Evolutionary conservation across 2,329 filamentous ascomycete genomes (phyloP).

Genomic region (Xylaria sp.): DNA sequence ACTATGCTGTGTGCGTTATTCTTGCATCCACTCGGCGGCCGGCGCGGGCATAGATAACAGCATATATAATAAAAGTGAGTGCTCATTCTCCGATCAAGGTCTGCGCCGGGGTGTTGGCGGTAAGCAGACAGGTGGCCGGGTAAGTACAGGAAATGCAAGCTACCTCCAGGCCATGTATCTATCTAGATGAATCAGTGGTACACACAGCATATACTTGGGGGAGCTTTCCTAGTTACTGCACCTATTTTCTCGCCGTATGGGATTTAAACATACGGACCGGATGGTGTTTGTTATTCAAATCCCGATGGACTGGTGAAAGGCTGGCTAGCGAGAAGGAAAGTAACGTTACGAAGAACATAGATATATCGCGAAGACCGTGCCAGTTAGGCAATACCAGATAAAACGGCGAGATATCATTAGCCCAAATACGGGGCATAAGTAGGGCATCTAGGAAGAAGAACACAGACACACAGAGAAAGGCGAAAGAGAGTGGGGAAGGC

Average conservation of each 20-base stretch:
- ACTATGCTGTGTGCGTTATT: slow-evolving; percentile 10
- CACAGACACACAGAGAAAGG: slow-evolving; percentile 26
- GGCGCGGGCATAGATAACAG: slow-evolving; percentile 19
- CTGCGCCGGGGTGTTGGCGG: slow-evolving; percentile 11
- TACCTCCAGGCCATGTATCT: slow-evolving; percentile 3
- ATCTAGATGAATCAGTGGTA: slow-evolving; percentile 11
- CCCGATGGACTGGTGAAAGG: not conserved
- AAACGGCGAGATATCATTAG: slow-evolving; percentile 30
- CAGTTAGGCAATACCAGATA: slow-evolving; percentile 12
- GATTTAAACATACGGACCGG: slow-evolving; percentile 5
- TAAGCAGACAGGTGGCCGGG: slow-evolving; percentile 16
- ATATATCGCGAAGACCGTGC: slow-evolving; percentile 10
- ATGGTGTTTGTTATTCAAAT: slow-evolving; percentile 18
- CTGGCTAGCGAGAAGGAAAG: not conserved
- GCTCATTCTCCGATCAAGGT: slow-evolving; percentile 10
- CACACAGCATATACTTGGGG: not conserved
- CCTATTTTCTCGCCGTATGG: slow-evolving; percentile 1
- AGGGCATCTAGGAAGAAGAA: not conserved
- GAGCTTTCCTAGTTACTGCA: not conserved
- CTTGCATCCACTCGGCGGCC: slow-evolving; percentile 13
- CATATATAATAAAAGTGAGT: slow-evolving; percentile 18
- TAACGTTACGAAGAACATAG: slow-evolving; percentile 23
- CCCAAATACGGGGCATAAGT: slow-evolving; percentile 25
- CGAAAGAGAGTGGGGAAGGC: slow-evolving; percentile 14
- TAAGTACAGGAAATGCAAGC: slow-evolving; percentile 25